Conservation (phyloP, 2,329 filamentous ascomycete species). For the Verticillium nubilum region DNA sequence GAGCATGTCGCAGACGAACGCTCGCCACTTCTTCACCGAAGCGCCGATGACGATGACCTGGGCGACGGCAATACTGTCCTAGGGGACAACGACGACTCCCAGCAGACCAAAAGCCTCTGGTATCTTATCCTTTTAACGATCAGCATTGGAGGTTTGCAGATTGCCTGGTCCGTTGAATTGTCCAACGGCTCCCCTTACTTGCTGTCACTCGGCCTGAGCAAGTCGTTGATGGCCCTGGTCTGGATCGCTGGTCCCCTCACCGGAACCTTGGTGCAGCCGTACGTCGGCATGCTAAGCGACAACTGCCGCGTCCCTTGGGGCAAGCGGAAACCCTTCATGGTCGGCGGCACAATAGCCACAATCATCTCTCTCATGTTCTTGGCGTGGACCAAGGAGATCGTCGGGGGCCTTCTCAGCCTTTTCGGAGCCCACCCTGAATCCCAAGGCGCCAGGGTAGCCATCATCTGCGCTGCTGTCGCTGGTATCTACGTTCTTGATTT, state of each 20-base stretch:
- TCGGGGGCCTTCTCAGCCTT: conserved; percentile 60
- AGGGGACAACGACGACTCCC: conserved; percentile 18
- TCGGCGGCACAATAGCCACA: conserved; percentile 63
- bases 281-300: conserved; percentile 76
- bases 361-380: conserved; percentile 63
- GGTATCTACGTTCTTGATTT: conserved; percentile 92
- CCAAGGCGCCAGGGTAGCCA: conserved; percentile 53
- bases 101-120: conserved; percentile 74
- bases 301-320: conserved; percentile 71
- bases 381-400: conserved; percentile 68
- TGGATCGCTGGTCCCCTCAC: conserved; percentile 81
- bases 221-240: conserved; percentile 75
- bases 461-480: conserved; percentile 75
- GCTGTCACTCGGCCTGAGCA: conserved; percentile 74
- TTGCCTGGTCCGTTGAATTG: conserved; percentile 93
- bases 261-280: conserved; percentile 74
- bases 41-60: conserved; percentile 6
- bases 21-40: conserved; percentile 8
- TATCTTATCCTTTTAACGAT: conserved; percentile 84
- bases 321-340: conserved; percentile 76
- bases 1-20: conserved; percentile 4
- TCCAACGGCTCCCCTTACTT: conserved; percentile 88
- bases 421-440: conserved; percentile 68
- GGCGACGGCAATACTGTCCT: conserved; percentile 3
- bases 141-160: conserved; percentile 81